phyloP scores from a whole-genome alignment of 192 early-diverging fungal species.

The Coemansia sp. region DNA sequence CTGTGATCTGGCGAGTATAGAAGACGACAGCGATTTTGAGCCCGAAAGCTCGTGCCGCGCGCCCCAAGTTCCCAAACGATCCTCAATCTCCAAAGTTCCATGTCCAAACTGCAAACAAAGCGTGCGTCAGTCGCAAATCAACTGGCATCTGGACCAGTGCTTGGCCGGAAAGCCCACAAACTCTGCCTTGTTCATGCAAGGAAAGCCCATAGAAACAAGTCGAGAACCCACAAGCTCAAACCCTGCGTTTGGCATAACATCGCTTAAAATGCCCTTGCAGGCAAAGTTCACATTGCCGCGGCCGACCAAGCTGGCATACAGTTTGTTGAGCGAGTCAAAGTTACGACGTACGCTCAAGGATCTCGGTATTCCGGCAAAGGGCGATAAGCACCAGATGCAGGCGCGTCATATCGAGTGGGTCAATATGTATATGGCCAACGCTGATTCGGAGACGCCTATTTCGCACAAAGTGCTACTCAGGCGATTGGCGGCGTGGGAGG shows the following conservation, averaged over 20 bases:
- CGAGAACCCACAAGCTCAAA: too few species aligned
- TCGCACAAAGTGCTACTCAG: slow-evolving; percentile 33
- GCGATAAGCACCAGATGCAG: slow-evolving; percentile 53
- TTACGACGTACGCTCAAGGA: slow-evolving; percentile 49
- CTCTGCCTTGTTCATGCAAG: background rate
- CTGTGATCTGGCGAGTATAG: background rate
- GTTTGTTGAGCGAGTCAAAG: slow-evolving; percentile 48
- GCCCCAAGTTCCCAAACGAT: background rate
- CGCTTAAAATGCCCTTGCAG: background rate
- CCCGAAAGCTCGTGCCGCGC: background rate
- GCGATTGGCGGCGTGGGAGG: slow-evolving; percentile 40
- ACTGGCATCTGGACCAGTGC: slow-evolving; percentile 51
- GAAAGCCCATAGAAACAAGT: background rate
- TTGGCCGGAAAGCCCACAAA: slow-evolving; percentile 18
- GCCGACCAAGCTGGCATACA: slow-evolving; percentile 56
- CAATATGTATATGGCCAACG: slow-evolving; percentile 55
- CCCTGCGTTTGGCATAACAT: background rate
- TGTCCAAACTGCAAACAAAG: slow-evolving; percentile 48
- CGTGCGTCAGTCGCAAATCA: slow-evolving; percentile 36
- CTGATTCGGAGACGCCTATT: slow-evolving; percentile 35
- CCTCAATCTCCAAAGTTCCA: slow-evolving; percentile 4
- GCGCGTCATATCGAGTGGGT: slow-evolving; percentile 53
- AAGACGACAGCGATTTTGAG: slow-evolving; percentile 42
- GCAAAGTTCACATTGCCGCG: slow-evolving; percentile 24
- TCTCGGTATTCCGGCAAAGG: slow-evolving; percentile 47